Percentiles rank a stretch among this genome's conserved stretches.
Conservation (phyloP, 2,329 filamentous ascomycete species). For the Didymella keratinophila region DNA sequence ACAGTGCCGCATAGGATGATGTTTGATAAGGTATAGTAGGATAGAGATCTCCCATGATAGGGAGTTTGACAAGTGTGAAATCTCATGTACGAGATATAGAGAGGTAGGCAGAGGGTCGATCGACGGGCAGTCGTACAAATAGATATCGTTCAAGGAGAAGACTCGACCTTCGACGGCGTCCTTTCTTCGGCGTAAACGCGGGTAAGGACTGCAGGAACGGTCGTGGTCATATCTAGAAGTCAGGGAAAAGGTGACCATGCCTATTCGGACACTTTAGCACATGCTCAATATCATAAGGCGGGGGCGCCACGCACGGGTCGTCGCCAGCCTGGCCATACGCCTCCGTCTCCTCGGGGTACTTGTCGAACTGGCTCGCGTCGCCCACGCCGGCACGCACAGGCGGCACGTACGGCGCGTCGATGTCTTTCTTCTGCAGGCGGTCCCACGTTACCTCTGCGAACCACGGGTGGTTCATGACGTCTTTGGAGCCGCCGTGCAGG, state of each 20-base stretch:
- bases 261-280: constrained; percentile 46
- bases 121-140: not conserved
- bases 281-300: constrained; percentile 34
- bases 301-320: constrained; percentile 77
- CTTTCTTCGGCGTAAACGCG: not conserved
- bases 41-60: not conserved
- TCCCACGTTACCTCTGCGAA: constrained; percentile 99
- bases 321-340: constrained; percentile 80
- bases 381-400: constrained; percentile 93
- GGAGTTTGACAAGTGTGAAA: not conserved
- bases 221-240: too few relatives aligned
- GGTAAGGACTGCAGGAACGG: constrained; percentile 1
- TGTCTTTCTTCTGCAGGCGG: constrained; percentile 90
- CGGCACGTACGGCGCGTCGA: constrained; percentile 96
- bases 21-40: not conserved
- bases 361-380: constrained; percentile 96
- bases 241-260: constrained; percentile 46
- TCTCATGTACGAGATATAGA: not conserved
- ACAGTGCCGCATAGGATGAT: constrained; percentile 12
- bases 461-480: constrained; percentile 96
- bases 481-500: constrained; percentile 85
- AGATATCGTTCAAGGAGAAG: not conserved
- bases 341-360: constrained; percentile 96
- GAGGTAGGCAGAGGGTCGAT: not conserved
- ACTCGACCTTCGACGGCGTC: not conserved